These are phyloP conservation scores for Pisolithus sp. DNA, from an alignment of 768 basidiomycete genomes.

Conservation along the genomic window DNA sequence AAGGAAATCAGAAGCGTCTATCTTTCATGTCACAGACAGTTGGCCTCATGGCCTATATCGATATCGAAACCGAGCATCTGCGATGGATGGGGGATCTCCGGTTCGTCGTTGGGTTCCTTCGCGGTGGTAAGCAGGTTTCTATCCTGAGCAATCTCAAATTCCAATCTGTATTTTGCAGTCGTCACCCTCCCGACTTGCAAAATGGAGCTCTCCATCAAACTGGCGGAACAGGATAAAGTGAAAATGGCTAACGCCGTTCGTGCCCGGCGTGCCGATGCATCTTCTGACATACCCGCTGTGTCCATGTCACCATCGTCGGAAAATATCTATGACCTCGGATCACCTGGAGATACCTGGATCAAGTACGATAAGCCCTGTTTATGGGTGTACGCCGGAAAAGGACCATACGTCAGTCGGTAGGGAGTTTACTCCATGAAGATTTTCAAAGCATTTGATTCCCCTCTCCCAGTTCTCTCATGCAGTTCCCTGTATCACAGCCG, in stretches of 20 bases:
- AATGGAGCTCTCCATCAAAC: conserved; percentile 63
- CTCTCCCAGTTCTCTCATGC: conserved; percentile 59
- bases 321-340: conserved; percentile 17
- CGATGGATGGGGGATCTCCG: conserved; percentile 84
- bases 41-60: conserved; percentile 82
- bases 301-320: conserved; percentile 8
- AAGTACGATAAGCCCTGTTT: conserved; percentile 60
- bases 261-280: conserved; percentile 28
- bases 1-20: conserved; percentile 52
- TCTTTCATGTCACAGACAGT: conserved; percentile 82
- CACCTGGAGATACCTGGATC: conserved; percentile 60
- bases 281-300: conserved; percentile 6
- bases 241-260: conserved; percentile 56
- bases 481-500: conserved; percentile 76
- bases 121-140: conserved; percentile 45
- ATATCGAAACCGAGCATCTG: conserved; percentile 76
- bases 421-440: background rate
- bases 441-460: background rate
- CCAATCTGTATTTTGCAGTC: conserved; percentile 33
- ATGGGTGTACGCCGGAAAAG: conserved; percentile 73
- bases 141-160: background rate
- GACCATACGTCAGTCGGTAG: conserved; percentile 66
- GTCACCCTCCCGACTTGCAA: conserved; percentile 57
- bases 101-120: conserved; percentile 66
- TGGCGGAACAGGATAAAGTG: conserved; percentile 61